Percentiles rank a stretch among this genome's conserved stretches.
Conservation (phyloP, 1,284 basidiomycete species). For the Neotropicomus parvogracilis region DNA sequence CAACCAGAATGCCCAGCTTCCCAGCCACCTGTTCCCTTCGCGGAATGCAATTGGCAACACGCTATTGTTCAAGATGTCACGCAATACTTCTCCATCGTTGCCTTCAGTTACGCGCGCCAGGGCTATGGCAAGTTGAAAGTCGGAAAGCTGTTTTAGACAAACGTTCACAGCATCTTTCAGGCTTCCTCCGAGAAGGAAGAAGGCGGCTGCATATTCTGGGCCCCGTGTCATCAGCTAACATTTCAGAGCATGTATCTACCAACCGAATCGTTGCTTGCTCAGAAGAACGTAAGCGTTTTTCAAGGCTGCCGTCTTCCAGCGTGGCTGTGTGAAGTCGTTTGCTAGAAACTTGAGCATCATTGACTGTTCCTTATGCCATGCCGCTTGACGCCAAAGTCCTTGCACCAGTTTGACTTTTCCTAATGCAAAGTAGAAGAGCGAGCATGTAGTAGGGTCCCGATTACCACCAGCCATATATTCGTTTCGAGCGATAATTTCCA, state of each 20-base stretch:
- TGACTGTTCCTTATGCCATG: constrained; percentile 88
- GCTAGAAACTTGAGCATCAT: constrained; percentile 90
- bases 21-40: constrained; percentile 90
- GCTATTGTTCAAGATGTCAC: constrained; percentile 64
- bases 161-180: constrained; percentile 92
- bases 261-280: constrained; percentile 89
- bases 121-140: constrained; percentile 88
- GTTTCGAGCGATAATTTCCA: constrained; percentile 90
- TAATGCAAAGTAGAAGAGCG: constrained; percentile 92
- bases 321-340: constrained; percentile 83
- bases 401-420: constrained; percentile 90
- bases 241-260: constrained; percentile 26
- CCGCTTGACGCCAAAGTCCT: constrained; percentile 93
- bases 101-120: constrained; percentile 83
- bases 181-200: constrained; percentile 90
- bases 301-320: constrained; percentile 90
- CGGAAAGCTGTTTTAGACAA: constrained; percentile 82
- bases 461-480: constrained; percentile 84
- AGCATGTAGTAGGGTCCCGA: constrained; percentile 87
- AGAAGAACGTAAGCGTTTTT: constrained; percentile 97
- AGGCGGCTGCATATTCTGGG: constrained; percentile 92
- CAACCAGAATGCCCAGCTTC: constrained; percentile 96
- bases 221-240: constrained; percentile 9
- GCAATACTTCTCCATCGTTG: constrained; percentile 77
- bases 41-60: constrained; percentile 84